Percentiles rank a stretch among this genome's conserved stretches.
These are phyloP conservation scores for Rubroshorea leprosula DNA, from an alignment of 345 rosid species.

Conservation along the genomic window DNA sequence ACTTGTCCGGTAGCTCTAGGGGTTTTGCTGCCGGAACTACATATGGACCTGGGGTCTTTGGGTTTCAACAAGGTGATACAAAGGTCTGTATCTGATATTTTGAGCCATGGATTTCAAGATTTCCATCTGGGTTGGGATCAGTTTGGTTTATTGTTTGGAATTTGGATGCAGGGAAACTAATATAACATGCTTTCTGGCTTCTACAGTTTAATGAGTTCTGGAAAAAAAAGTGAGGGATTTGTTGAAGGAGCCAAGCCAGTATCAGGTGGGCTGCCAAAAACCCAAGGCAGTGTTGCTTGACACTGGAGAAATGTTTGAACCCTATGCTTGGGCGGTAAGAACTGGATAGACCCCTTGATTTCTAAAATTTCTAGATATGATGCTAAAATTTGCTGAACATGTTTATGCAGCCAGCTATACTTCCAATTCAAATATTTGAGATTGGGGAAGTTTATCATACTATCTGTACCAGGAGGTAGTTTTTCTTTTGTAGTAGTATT, in stretches of 20 bases:
- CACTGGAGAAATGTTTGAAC: slow-evolving; percentile 50
- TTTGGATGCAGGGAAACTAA: no score
- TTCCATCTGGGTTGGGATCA: no score
- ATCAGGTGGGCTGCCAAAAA: slow-evolving; percentile 47
- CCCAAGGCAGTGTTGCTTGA: slow-evolving; percentile 50
- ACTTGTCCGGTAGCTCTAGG: slow-evolving; percentile 55
- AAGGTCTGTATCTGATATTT: slow-evolving; percentile 26
- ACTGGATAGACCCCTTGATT: not conserved
- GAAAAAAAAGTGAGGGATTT: slow-evolving; percentile 38
- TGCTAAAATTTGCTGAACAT: no score
- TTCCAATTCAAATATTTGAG: slow-evolving; percentile 55
- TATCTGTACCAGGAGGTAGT: slow-evolving; percentile 63
- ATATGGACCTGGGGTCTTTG: slow-evolving; percentile 52
- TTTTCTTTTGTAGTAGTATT: slow-evolving; percentile 1
- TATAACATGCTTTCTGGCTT: no score
- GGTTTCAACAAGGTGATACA: slow-evolving; percentile 55
- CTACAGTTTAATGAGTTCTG: slow-evolving; percentile 41
- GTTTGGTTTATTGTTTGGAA: no score
- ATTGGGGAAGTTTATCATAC: slow-evolving; percentile 41
- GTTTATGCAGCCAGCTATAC: slow-evolving; percentile 57
- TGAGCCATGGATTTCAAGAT: not conserved
- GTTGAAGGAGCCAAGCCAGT: slow-evolving; percentile 43
- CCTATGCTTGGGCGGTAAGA: slow-evolving; percentile 54
- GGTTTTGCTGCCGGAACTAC: slow-evolving; percentile 67
- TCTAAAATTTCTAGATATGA: no score